Evolutionary conservation across 2,329 filamentous ascomycete genomes (phyloP).

Genomic region (Boeremia exigua): DNA sequence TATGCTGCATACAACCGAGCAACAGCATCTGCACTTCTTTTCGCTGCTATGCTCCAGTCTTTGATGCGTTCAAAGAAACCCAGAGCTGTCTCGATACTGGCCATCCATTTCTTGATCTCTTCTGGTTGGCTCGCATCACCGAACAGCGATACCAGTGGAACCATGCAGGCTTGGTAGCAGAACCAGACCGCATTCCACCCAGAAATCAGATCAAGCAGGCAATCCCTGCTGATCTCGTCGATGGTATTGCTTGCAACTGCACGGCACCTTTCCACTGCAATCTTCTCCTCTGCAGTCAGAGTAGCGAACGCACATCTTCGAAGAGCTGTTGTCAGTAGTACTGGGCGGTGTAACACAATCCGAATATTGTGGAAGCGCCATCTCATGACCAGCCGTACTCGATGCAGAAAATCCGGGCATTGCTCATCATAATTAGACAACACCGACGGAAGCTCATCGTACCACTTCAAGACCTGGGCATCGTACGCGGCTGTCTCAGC

Average conservation of each 20-base stretch:
- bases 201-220: slow-evolving; percentile 74
- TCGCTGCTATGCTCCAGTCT: slow-evolving; percentile 54
- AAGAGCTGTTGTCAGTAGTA: slow-evolving; percentile 69
- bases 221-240: slow-evolving; percentile 73
- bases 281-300: slow-evolving; percentile 67
- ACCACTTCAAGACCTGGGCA: slow-evolving; percentile 73
- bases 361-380: slow-evolving; percentile 82
- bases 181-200: slow-evolving; percentile 86
- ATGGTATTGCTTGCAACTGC: slow-evolving; percentile 74
- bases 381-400: slow-evolving; percentile 76
- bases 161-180: slow-evolving; percentile 80
- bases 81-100: slow-evolving; percentile 51
- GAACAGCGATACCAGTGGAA: slow-evolving; percentile 77
- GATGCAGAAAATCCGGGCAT: slow-evolving; percentile 73
- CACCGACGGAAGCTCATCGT: slow-evolving; percentile 67
- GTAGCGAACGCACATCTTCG: slow-evolving; percentile 58
- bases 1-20: slow-evolving; percentile 51
- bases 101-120: slow-evolving; percentile 50
- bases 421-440: slow-evolving; percentile 60
- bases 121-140: slow-evolving; percentile 61
- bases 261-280: slow-evolving; percentile 72
- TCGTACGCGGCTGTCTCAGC: slow-evolving; percentile 72
- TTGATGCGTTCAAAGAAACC: slow-evolving; percentile 52
- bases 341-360: slow-evolving; percentile 76
- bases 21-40: slow-evolving; percentile 52